Percentiles rank a stretch among this genome's conserved stretches.
Evolutionary conservation across 495 filamentous ascomycete genomes (phyloP).

Genomic region (Corynascus novoguineensis): DNA sequence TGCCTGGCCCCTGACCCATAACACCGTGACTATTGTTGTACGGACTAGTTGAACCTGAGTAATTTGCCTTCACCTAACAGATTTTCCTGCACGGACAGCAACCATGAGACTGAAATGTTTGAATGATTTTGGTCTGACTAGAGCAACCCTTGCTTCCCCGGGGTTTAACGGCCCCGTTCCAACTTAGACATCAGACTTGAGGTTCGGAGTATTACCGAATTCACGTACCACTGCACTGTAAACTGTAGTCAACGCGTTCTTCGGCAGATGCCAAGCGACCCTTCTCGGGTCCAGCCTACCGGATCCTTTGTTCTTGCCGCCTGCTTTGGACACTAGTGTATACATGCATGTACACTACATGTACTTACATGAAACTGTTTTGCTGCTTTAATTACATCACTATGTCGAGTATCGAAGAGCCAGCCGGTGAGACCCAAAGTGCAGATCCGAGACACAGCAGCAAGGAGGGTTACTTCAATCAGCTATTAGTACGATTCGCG

Average conservation of each 20-base stretch:
- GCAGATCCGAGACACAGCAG: neutral
- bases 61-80: neutral
- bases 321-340: neutral
- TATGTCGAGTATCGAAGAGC: neutral
- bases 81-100: neutral
- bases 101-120: constrained; percentile 7
- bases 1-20: neutral
- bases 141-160: too few relatives aligned
- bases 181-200: neutral
- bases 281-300: neutral
- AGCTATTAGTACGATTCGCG: neutral
- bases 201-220: constrained; percentile 8
- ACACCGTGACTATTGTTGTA: neutral
- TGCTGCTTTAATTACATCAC: neutral
- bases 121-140: neutral
- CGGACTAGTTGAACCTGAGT: neutral
- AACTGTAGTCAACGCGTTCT: too few relatives aligned
- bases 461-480: neutral
- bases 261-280: neutral
- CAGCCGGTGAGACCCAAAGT: neutral
- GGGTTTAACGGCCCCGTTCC: too few relatives aligned
- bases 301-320: neutral
- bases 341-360: neutral
- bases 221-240: too few relatives aligned
- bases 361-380: too few relatives aligned